Evolutionary conservation across 208 protist genomes (phyloP).

Genomic region (Kentomonas sorsogonicus): DNA sequence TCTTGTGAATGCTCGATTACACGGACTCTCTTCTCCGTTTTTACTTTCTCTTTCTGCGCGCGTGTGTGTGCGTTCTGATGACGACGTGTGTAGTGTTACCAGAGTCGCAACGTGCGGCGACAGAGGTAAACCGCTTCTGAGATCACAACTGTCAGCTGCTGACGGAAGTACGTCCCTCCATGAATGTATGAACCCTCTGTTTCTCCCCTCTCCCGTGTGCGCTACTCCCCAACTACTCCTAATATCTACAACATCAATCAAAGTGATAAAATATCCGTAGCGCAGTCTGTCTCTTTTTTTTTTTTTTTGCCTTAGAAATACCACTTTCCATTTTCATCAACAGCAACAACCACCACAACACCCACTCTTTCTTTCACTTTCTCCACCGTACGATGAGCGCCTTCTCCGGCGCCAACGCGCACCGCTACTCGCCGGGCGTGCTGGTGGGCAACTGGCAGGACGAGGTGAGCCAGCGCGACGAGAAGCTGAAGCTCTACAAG

Average conservation of each 20-base stretch:
- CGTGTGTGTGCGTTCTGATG: not conserved
- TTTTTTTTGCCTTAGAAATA: not conserved
- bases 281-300: not conserved
- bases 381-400: conserved; percentile 11
- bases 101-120: too few species aligned
- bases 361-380: conserved; percentile 1
- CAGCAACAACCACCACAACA: too few species aligned
- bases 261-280: too few species aligned
- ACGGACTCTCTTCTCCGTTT: not conserved
- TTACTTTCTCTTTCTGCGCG: not conserved
- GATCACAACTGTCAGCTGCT: too few species aligned
- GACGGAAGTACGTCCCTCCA: too few species aligned
- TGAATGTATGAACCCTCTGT: not conserved
- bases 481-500: conserved; percentile 64
- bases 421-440: conserved; percentile 74
- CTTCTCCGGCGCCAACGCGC: conserved; percentile 30
- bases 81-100: conserved; percentile 1
- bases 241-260: too few species aligned
- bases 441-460: conserved; percentile 88
- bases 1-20: not conserved
- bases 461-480: conserved; percentile 65
- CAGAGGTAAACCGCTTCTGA: too few species aligned
- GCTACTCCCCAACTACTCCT: not conserved
- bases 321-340: not conserved
- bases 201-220: not conserved